Evolutionary conservation across 306 rosid genomes (phyloP).

Genomic region (Cucumis melo): DNA sequence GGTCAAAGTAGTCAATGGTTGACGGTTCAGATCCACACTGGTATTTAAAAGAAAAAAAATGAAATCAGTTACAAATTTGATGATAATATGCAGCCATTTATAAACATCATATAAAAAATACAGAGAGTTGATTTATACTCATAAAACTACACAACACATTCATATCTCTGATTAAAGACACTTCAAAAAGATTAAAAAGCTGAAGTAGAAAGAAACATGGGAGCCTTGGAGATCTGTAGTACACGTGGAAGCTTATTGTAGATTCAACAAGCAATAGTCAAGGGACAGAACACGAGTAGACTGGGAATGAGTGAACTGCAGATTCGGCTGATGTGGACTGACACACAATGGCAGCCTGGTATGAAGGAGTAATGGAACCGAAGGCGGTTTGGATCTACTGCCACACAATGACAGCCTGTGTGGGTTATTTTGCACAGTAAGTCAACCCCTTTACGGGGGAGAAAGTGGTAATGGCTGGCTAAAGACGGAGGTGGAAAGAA

Average conservation of each 20-base stretch:
- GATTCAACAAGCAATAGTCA: neutral
- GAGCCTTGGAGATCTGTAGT: neutral
- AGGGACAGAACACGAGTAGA: neutral
- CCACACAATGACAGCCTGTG: neutral
- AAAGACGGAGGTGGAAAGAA: neutral
- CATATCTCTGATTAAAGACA: too few species aligned
- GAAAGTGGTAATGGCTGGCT: slow-evolving; percentile 1
- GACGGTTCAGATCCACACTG: neutral
- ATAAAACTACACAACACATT: neutral
- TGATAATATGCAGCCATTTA: neutral
- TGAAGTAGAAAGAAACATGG: neutral
- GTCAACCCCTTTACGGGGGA: neutral
- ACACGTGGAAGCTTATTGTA: neutral
- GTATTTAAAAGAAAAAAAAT: neutral
- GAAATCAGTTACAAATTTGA: neutral
- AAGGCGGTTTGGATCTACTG: neutral
- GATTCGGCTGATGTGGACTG: neutral
- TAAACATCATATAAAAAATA: neutral
- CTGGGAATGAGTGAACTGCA: neutral
- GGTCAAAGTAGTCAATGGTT: neutral
- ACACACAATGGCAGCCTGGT: neutral
- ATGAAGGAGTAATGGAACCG: neutral
- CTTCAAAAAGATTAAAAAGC: neutral
- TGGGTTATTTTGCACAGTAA: neutral
- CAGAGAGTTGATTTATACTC: neutral